Percentiles rank a stretch among this genome's conserved stretches.
Conservation (phyloP, 1,139 yeast species). For the Candida tropicalis region DNA sequence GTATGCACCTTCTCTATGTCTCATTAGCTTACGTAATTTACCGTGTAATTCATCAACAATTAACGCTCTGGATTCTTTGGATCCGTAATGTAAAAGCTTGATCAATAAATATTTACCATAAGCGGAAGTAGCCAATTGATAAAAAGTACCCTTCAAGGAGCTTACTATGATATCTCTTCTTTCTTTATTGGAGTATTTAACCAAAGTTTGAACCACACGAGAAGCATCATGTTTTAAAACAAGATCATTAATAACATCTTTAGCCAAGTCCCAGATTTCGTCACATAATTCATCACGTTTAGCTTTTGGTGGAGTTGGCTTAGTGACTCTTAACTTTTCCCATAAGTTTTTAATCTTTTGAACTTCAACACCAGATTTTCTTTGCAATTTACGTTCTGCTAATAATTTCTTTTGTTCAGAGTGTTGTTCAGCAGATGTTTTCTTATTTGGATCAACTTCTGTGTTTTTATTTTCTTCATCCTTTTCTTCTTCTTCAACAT, state of each 20-base stretch:
- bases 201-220: conserved; percentile 90
- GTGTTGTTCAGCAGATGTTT: conserved; percentile 68
- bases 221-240: conserved; percentile 97
- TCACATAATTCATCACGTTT: conserved; percentile 78
- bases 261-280: conserved; percentile 83
- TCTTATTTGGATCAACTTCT: conserved; percentile 44
- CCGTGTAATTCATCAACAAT: conserved; percentile 90
- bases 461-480: conserved; percentile 19
- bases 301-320: conserved; percentile 77
- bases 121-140: conserved; percentile 84
- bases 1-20: conserved; percentile 98
- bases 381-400: conserved; percentile 81
- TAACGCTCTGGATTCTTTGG: conserved; percentile 72
- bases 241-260: conserved; percentile 77
- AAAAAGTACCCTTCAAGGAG: conserved; percentile 75
- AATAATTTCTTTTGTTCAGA: conserved; percentile 80
- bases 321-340: conserved; percentile 89
- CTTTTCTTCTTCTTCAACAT: conserved; percentile 20
- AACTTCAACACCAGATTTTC: conserved; percentile 85
- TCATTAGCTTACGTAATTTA: conserved; percentile 85
- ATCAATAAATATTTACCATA: conserved; percentile 92
- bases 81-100: conserved; percentile 89
- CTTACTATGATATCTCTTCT: conserved; percentile 73
- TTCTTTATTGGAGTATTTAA: conserved; percentile 80
- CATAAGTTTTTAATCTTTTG: conserved; percentile 84